Base-by-base conservation (phyloP, 2,329 filamentous ascomycete genomes). In the Colletotrichum simmondsii region DNA sequence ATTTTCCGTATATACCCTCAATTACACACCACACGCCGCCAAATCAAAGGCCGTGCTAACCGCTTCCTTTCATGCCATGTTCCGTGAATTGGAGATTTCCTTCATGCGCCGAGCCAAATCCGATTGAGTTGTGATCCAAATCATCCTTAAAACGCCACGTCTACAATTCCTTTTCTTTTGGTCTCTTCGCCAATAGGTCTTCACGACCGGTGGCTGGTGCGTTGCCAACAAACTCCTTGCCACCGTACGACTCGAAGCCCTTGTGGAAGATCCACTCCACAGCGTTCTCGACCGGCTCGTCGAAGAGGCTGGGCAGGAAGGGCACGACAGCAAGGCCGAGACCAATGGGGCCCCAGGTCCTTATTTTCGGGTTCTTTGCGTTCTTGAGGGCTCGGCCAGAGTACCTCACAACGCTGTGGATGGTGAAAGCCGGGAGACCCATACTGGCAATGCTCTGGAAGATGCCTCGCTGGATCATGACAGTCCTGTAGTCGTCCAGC, bases 391-490 rank as follows among this genome's bases (percentile, higher is more conserved):
- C 95, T 52, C 87, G 88, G 0, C 97, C 95, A 1, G 94, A 95
- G 80, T 99, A 98, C 73, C 92, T 90, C 64, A 99, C 97, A 6
- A 98, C 93, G 74, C 92, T 95, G 83, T 98, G 96, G 71, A 98
- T 98, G 0, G 95, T 98, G 75, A 98, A 94, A 0, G 95, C 96
- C 0, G 96, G 97, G 76, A 98, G 83, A 2, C 94, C 97, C 97
- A 99, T 99, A 78, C 92, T 94, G 0, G 97, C 97, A 60, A 99
- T 74, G 75, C 91, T 91, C 84, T 99, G 97, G 84, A 99, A 99
- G 26, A 98, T 88, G 2, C 91, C 95, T 75, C 97, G 87, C 85
- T 99, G 94, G 28, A 92, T 92, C 93, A 98, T 97, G 6, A 99
- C 94, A 16, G 94, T 92, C 56, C 95, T 87, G 79, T 94, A 99